Evolutionary conservation across 140 eudicot genomes (phyloP).

Genomic region (Stevia rebaudiana): DNA sequence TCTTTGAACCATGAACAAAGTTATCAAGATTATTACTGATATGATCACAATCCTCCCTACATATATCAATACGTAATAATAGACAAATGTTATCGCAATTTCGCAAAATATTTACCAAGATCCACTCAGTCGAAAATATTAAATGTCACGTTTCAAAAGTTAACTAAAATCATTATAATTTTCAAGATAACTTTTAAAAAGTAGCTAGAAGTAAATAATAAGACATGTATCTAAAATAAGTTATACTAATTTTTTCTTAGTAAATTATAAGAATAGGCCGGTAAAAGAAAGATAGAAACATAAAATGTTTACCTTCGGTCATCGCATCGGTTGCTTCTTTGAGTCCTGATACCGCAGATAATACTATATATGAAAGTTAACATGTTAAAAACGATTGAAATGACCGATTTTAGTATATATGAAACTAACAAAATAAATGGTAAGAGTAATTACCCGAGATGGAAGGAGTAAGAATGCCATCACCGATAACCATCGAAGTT

Average conservation of each 20-base stretch:
- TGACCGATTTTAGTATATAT: constrained; percentile 23
- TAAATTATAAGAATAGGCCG: too few species aligned
- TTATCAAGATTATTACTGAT: constrained; percentile 47
- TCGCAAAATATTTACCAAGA: too few species aligned
- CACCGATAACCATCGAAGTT: constrained; percentile 80
- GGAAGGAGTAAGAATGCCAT: constrained; percentile 77
- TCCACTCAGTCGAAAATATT: too few species aligned
- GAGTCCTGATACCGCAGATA: constrained; percentile 70
- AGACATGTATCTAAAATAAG: too few species aligned
- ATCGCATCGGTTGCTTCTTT: constrained; percentile 41
- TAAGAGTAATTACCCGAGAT: constrained; percentile 45
- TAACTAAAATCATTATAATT: too few species aligned
- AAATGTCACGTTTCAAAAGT: too few species aligned
- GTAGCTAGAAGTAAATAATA: too few species aligned
- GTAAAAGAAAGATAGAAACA: too few species aligned
- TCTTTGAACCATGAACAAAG: constrained; percentile 58
- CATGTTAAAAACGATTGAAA: constrained; percentile 20
- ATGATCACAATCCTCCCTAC: constrained; percentile 52
- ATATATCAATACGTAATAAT: too few species aligned
- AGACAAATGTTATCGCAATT: too few species aligned
- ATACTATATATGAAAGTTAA: constrained; percentile 27
- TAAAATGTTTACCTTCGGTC: constrained; percentile 49
- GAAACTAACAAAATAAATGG: constrained; percentile 4
- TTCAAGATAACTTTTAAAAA: too few species aligned
- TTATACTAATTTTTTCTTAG: too few species aligned